Evolutionary conservation across 148 eudicot genomes (phyloP), one percentile per base, ranked within the genome.

Genomic region (Amaranthus cruentus): DNA sequence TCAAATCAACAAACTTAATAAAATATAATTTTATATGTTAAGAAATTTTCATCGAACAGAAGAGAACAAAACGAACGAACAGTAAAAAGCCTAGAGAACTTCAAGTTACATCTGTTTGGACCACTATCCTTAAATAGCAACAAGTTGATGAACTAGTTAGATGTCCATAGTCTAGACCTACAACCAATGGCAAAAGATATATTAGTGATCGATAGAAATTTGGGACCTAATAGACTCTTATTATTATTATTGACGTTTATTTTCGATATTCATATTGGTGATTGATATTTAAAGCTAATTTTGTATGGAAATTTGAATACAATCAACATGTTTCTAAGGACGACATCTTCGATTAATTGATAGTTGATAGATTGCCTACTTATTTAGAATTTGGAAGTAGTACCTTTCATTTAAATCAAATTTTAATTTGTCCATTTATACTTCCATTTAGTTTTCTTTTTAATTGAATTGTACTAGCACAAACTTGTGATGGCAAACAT

Each of bases 41-140:
- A 28, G 38, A 0, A 28, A 28, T 28, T 28, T 28, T 2, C 38
- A 28, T 28, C 38, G 38, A 28, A 28, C 38, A 28, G 2, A 28
- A 28, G 38, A 28, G 38, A 28, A 28, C 38, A 28, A 28, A 28
- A 28, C 38, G 38, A 2, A 28, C 38, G 0, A 2, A 28, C 38
- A 28, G 38, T 28, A 47, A 46, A 21, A 18, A 14, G 46, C 53
- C 15, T 49, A 73, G 13, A 56, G 14, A 28, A 28, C 38, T 28
- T 9, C 42, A 47, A 28, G 38, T 55, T 14, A 69, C 49, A 47
- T 58, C 15, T 5, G 21, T 47, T 47, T 66, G 71, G 77, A 65
- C 77, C 77, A 74, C 76, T 44, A 15, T 13, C 47, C 70, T 63
- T 74, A 65, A 54, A 74, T 47, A 10, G 71, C 9, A 55, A 43